Evolutionary conservation across 352 stramenopile genomes (phyloP), one percentile per base, ranked within the genome.

Genomic region (Pythium guiyangense): DNA sequence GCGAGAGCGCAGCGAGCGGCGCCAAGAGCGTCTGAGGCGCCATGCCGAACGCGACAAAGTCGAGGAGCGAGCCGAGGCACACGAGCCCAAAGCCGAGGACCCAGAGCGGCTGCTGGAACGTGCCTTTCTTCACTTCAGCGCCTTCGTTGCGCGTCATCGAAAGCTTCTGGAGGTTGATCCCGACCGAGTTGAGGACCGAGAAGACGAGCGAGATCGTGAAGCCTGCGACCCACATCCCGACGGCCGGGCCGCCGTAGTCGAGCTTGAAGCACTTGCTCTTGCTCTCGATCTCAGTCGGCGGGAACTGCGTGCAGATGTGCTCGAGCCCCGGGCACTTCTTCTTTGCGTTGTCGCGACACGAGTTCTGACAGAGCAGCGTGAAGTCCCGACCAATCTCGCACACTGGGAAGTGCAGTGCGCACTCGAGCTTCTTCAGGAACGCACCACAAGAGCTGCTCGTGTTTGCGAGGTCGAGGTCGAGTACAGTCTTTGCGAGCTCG

Each of bases 41-140:
- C 81, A 97, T 92, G 15, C 90, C 89, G 59, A 97, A 96, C 2
- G 88, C 88, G 10, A 97, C 77, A 64, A 97, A 96, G 72, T 97
- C 90, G 17, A 96, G 65, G 9, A 96, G 70, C 20, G 83, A 94
- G 42, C 87, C 87, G 25, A 93, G 60, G 42, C 79, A 84, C 37
- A 97, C 86, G 25, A 96, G 72, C 0, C 67, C 70, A 29, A 96
- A 91, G 57, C 89, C 89, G n/a, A 95, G 65, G 35, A 97, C 71
- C 88, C 88, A 97, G 11, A 95, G 68, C 37, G 88, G 89, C 69
- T 97, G 89, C 58, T 85, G 74, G 49, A 91, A 76, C 59, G 88
- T 88, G 39, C 70, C 74, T 59, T 85, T 87, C 72, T 90, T 90
- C 22, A 72, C 65, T n/a, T 87, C 69, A 1, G 73, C 67, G 18